Conservation (phyloP, 768 basidiomycete species). For the Podaxis sp. region DNA sequence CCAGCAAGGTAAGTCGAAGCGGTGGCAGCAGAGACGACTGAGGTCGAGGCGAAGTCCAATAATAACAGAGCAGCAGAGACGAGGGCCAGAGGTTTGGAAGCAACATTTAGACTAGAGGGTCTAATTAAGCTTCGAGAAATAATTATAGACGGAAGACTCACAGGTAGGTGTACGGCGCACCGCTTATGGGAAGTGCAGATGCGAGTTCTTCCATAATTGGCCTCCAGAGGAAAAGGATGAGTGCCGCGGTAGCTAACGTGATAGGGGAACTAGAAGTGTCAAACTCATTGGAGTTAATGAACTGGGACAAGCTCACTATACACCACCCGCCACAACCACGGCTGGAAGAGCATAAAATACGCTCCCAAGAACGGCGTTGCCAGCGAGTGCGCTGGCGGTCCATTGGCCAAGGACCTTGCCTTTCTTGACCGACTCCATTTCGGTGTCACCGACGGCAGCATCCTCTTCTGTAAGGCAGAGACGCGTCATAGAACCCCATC, state of each 20-base stretch:
- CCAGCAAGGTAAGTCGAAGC: conserved; percentile 67
- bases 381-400: conserved; percentile 64
- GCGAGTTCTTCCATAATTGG: conserved; percentile 75
- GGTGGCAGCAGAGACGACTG: conserved; percentile 73
- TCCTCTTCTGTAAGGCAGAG: conserved; percentile 48
- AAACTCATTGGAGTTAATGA: neutral
- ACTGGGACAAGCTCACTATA: conserved; percentile 51
- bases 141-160: conserved; percentile 27
- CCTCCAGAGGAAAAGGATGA: conserved; percentile 68
- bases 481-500: conserved; percentile 59
- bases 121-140: neutral
- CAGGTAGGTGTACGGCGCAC: conserved; percentile 74
- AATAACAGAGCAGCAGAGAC: conserved; percentile 65
- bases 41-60: conserved; percentile 71
- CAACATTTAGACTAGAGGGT: conserved; percentile 54
- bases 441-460: conserved; percentile 30
- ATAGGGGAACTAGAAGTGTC: conserved; percentile 56
- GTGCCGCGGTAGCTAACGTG: conserved; percentile 60
- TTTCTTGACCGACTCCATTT: conserved; percentile 28
- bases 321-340: conserved; percentile 55
- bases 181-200: conserved; percentile 65
- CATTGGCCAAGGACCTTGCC: conserved; percentile 57
- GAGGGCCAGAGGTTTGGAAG: conserved; percentile 61
- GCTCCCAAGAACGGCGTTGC: conserved; percentile 66
- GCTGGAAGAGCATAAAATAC: conserved; percentile 72